Conservation (phyloP, 2,329 filamentous ascomycete species). For the Colletotrichum sp. region DNA sequence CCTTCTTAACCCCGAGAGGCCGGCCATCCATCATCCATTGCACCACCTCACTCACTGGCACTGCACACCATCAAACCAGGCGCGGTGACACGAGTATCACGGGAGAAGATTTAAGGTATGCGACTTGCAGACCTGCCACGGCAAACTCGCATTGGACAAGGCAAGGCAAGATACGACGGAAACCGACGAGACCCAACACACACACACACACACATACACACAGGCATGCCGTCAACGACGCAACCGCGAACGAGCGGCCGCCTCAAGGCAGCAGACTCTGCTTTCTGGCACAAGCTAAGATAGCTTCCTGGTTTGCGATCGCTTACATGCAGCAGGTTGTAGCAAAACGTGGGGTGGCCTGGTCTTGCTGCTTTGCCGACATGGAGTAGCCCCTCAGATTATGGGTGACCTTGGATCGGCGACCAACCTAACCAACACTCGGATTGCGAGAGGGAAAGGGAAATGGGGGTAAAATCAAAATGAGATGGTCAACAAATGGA, state of each 20-base stretch:
- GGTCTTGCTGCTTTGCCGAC: neutral
- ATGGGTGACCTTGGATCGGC: neutral
- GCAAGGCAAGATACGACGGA: neutral
- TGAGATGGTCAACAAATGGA: neutral
- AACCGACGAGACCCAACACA: neutral
- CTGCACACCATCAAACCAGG: neutral
- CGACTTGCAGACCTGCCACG: neutral
- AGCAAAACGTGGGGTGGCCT: neutral
- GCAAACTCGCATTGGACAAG: neutral
- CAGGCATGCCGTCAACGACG: neutral
- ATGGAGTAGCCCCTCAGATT: neutral
- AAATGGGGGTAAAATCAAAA: neutral
- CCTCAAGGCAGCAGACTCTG: neutral
- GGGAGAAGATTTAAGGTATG: neutral
- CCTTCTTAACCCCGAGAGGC: neutral
- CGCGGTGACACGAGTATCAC: neutral
- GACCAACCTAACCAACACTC: neutral
- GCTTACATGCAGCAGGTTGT: neutral
- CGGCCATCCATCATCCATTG: neutral
- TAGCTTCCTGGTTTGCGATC: neutral
- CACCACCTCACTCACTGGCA: neutral
- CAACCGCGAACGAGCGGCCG: neutral
- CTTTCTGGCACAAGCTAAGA: neutral
- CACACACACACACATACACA: neutral
- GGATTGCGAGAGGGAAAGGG: neutral